Evolutionary conservation across 352 stramenopile species (phyloP).

Genomic region (Halophytophthora polymorphica): DNA sequence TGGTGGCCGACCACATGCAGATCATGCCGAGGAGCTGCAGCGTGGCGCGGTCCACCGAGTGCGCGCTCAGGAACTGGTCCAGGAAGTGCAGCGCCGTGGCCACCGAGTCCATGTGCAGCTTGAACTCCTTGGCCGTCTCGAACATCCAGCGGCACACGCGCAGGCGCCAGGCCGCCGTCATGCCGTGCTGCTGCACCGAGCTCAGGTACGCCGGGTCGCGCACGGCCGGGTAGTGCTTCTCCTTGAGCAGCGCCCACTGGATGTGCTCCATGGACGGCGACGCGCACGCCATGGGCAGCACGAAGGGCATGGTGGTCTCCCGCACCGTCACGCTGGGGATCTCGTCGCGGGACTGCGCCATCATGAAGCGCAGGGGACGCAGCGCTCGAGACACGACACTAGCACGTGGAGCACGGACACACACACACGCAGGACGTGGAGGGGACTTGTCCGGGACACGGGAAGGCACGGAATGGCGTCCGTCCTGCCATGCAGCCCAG

Average conservation of each 20-base stretch:
- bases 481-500: constrained; percentile 3
- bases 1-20: constrained; percentile 67
- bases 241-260: constrained; percentile 36
- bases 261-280: constrained; percentile 29
- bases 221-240: constrained; percentile 25
- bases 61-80: constrained; percentile 61
- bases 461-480: constrained; percentile 36
- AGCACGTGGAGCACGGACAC: constrained; percentile 13
- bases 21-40: constrained; percentile 75
- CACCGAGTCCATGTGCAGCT: constrained; percentile 62
- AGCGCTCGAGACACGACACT: neutral
- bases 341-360: neutral
- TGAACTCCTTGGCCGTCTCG: constrained; percentile 69
- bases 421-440: neutral
- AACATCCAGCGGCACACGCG: constrained; percentile 85
- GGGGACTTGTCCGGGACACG: constrained; percentile 20
- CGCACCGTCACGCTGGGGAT: constrained; percentile 2
- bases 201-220: constrained; percentile 45
- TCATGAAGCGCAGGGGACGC: neutral
- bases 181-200: constrained; percentile 49
- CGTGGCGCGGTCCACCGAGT: constrained; percentile 71
- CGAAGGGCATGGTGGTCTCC: constrained; percentile 21
- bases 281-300: constrained; percentile 18
- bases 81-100: constrained; percentile 63
- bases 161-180: constrained; percentile 59